These are phyloP conservation scores for Daldinia eschscholtzii DNA, from an alignment of 2,329 filamentous ascomycete genomes.

Conservation along the genomic window DNA sequence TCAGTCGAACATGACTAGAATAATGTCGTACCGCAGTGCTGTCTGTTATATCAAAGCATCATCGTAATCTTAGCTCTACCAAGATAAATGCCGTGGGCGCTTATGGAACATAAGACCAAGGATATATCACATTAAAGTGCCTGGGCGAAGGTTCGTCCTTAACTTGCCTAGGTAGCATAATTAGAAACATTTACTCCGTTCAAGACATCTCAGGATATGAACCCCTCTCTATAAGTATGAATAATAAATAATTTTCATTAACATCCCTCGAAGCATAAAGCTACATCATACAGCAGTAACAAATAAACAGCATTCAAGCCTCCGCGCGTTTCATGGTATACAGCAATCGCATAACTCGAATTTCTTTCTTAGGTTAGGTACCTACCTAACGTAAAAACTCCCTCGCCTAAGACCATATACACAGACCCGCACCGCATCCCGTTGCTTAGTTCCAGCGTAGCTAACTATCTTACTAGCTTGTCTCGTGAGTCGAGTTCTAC, in stretches of 20 bases:
- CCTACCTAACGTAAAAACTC: constrained; percentile 21
- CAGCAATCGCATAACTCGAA: constrained; percentile 20
- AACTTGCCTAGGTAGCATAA: not conserved
- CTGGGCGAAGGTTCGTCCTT: no score
- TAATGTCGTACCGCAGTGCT: no score
- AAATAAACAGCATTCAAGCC: constrained; percentile 11
- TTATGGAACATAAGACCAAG: no score
- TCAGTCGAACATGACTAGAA: no score
- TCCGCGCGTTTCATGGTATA: constrained; percentile 21
- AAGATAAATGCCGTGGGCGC: no score
- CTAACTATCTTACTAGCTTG: no score
- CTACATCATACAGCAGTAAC: constrained; percentile 25
- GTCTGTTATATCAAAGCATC: no score
- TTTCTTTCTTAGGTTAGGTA: constrained; percentile 13
- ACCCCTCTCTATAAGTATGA: not conserved
- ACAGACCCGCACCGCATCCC: constrained; percentile 3
- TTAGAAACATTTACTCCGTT: not conserved
- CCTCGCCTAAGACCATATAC: constrained; percentile 22
- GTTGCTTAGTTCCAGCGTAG: no score
- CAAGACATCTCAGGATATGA: not conserved
- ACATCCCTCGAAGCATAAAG: constrained; percentile 27
- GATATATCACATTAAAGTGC: no score
- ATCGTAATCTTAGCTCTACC: no score
- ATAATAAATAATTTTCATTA: constrained; percentile 31
- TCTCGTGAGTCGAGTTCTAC: constrained; percentile 33